Evolutionary conservation across 129 eudicot species (phyloP).

Genomic region (Centella asiatica): DNA sequence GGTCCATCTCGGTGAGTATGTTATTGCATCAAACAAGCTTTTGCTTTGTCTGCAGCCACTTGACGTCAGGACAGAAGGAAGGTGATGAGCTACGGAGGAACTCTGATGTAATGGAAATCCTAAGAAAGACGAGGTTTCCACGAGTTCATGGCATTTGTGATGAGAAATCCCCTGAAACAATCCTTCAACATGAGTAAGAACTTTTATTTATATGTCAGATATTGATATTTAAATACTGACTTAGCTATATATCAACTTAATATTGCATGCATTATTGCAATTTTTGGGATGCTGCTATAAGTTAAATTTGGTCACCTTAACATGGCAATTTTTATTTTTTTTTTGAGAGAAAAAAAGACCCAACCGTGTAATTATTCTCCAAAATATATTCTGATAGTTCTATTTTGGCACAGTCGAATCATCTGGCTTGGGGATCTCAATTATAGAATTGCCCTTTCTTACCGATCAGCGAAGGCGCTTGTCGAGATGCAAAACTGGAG

Average conservation of each 20-base stretch:
- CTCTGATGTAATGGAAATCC: constrained; percentile 87
- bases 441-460: constrained; percentile 84
- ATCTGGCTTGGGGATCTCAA: constrained; percentile 99
- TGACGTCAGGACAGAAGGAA: constrained; percentile 89
- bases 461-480: constrained; percentile 89
- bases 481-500: constrained; percentile 99
- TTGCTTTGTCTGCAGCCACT: constrained; percentile 88
- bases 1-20: constrained; percentile 93
- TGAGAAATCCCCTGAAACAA: constrained; percentile 80
- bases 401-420: constrained; percentile 51
- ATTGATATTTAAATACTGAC: neutral
- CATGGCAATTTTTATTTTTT: neutral
- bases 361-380: neutral
- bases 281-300: neutral
- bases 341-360: neutral
- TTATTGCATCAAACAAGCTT: constrained; percentile 87
- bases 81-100: constrained; percentile 88
- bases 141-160: constrained; percentile 47
- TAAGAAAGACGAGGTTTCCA: constrained; percentile 84
- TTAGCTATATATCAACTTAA: no score
- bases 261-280: no score
- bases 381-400: constrained; percentile 14
- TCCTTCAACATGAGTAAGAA: constrained; percentile 86
- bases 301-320: constrained; percentile 1
- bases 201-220: neutral